Evolutionary conservation across 78 protist genomes (phyloP), one percentile per base, ranked within the genome.

Genomic region (Cavenderia fasciculata): DNA sequence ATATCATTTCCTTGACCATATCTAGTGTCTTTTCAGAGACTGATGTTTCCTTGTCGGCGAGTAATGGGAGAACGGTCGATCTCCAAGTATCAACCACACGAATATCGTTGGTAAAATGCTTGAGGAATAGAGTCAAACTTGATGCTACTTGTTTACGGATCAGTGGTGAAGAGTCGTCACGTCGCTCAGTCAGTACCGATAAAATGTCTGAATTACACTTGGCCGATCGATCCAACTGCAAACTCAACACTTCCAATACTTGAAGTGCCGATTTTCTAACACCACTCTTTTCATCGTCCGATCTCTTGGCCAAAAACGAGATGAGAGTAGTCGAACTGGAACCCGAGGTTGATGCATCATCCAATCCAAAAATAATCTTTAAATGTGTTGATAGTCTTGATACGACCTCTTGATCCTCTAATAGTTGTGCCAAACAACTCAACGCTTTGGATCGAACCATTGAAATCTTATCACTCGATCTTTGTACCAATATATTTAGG

Each of bases 191-290:
- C 49, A 61, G 36, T 34, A 61, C 59, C 29, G 33, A 40, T 7
- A 79, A 41, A 10, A 79, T 79, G 21, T 51, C 25, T 41, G 54
- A 27, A 40, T 49, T 52, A n/a, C 61, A 51, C 57, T 52, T 73
- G 10, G 54, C 38, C 23, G 59, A 46, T 11, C 82, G 59, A 44
- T 3, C 23, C n/a, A 47, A 33, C 29, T 79, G 88, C 5, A 49
- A 18, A 25, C 59, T 47, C 5, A 73, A 19, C 4, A 86, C 85
- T 18, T 86, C 94, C 12, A 89, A 36, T 18, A 72, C 94, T 77
- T 89, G 94, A 16, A 89, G 10, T 12, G 94, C 94, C 23, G 94
- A 89, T 47, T 89, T 89, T 77, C 94, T 69, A 36, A 89, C 94
- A 11, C 40, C 46, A 25, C 69, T 44, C 43, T 89, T 89, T 54